phyloP scores from a whole-genome alignment of 805 yeast genomes.

The Saturnispora quitensis region DNA sequence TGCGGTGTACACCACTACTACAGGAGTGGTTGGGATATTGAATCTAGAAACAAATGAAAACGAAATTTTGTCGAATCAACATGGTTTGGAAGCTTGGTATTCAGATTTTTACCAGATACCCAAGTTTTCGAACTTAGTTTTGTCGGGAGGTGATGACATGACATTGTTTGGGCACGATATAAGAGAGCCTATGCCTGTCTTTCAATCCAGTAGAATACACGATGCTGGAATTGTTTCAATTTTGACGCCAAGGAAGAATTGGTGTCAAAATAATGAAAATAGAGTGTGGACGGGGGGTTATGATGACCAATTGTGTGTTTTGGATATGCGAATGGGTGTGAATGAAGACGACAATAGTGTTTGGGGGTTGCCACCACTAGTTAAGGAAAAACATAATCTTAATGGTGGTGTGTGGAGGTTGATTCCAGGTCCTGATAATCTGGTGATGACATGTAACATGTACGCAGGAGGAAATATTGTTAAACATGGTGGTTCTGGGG shows the following conservation, averaged over 20 bases:
- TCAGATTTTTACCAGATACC: conserved; percentile 57
- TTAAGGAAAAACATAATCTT: conserved; percentile 37
- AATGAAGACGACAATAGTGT: conserved; percentile 24
- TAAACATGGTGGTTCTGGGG: conserved; percentile 22
- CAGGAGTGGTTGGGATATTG: conserved; percentile 48
- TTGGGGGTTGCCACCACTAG: conserved; percentile 39
- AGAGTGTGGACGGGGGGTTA: conserved; percentile 82
- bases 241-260: conserved; percentile 38
- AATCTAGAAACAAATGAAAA: conserved; percentile 14
- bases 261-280: conserved; percentile 34
- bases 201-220: conserved; percentile 48
- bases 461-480: conserved; percentile 84
- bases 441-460: conserved; percentile 82
- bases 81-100: conserved; percentile 83
- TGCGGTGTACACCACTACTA: conserved; percentile 54
- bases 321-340: conserved; percentile 54
- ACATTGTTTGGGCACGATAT: conserved; percentile 65
- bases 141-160: conserved; percentile 90
- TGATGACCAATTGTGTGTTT: conserved; percentile 64
- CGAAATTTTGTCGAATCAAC: conserved; percentile 31
- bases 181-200: conserved; percentile 31
- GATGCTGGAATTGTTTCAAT: conserved; percentile 89
- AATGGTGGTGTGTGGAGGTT: conserved; percentile 97
- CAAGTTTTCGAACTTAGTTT: conserved; percentile 47
- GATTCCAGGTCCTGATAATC: conserved; percentile 41